Base-by-base conservation (phyloP, 2,329 filamentous ascomycete species). In the Ophiostoma perfectum region DNA sequence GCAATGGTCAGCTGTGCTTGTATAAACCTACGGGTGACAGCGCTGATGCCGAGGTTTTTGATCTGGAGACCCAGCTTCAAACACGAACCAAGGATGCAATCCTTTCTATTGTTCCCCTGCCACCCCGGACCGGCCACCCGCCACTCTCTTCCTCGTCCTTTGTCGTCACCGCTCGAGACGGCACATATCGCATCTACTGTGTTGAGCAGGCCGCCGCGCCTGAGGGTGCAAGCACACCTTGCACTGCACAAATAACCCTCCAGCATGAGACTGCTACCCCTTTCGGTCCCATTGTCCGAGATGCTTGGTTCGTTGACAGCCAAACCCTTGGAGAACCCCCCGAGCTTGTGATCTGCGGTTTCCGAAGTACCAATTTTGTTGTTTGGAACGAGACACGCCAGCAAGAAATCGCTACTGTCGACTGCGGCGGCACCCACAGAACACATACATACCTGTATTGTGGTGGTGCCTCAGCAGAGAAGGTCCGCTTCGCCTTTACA, bases 371-470 rank as follows among this genome's bases (percentile, higher is more conserved):
- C 71, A 82, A 87, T 64, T 96, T 98, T 75, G 81, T 96, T 12
- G 84, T 94, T 9, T 95, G 91, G 86, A 91, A 97, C 75, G 88
- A 91, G 75, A 88, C 86, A 0, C 81, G 80, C 1, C 87, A 91
- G 69, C 84, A 86, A 68, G 90, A 94, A 73, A 77, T 94, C 16
- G 85, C 89, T 67, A 83, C 82, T 0, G 82, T 96, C 42, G 88
- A 93, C 65, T 97, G 94, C 75, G 94, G 93, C 68, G 94, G 94
- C 45, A 88, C 88, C 0, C 92, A 97, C 75, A 86, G 94, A 67
- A 88, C 84, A 44, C 97, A 92, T 83, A 84, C 86, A 2, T 91
- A 78, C 67, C 65, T 64, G 0, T 62, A 18, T 41, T 42, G 38
- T 2, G n/a, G 41, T 5, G 12, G 5, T 5, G 69, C 67, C 72